Conservation (phyloP, 768 basidiomycete species). For the Lentinula boryana region DNA sequence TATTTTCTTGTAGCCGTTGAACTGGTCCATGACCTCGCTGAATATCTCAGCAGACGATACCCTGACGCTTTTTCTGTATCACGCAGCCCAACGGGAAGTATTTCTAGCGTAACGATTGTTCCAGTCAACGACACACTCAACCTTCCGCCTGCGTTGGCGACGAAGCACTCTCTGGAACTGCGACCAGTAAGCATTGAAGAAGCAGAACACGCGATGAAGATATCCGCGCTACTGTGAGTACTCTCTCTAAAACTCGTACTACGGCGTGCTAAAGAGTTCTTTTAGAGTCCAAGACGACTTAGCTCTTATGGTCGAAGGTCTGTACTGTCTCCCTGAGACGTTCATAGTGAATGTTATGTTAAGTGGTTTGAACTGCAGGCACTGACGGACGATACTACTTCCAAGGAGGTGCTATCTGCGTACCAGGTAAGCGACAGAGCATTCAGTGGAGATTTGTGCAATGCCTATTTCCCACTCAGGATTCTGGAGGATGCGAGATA, state of each 20-base stretch:
- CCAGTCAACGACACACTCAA: slow-evolving; percentile 45
- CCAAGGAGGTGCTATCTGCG: slow-evolving; percentile 64
- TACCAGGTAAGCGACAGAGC: slow-evolving; percentile 41
- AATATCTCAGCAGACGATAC: slow-evolving; percentile 60
- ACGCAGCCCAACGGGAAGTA: slow-evolving; percentile 29
- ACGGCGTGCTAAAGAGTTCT: too few species aligned
- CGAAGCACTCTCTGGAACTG: slow-evolving; percentile 9
- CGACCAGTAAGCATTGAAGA: slow-evolving; percentile 15
- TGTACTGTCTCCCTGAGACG: neutral
- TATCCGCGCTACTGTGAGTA: slow-evolving; percentile 57
- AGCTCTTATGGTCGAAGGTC: slow-evolving; percentile 58
- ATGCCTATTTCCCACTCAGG: slow-evolving; percentile 31
- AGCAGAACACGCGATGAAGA: slow-evolving; percentile 50
- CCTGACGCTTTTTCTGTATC: slow-evolving; percentile 48
- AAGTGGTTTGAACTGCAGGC: slow-evolving; percentile 28
- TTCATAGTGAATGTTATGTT: neutral
- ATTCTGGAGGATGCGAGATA: slow-evolving; percentile 72
- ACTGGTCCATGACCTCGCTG: slow-evolving; percentile 61
- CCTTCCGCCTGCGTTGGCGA: slow-evolving; percentile 35
- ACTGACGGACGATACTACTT: slow-evolving; percentile 68
- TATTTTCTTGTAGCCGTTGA: slow-evolving; percentile 42
- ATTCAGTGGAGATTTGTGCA: neutral
- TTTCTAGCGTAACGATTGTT: slow-evolving; percentile 45
- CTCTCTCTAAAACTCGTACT: too few species aligned
- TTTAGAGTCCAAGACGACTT: slow-evolving; percentile 51